A percentile compares a stretch with the other conserved stretches of the same genome.
phyloP scores from a whole-genome alignment of 2,329 filamentous ascomycete genomes.

The Epicoccum sorghinum region DNA sequence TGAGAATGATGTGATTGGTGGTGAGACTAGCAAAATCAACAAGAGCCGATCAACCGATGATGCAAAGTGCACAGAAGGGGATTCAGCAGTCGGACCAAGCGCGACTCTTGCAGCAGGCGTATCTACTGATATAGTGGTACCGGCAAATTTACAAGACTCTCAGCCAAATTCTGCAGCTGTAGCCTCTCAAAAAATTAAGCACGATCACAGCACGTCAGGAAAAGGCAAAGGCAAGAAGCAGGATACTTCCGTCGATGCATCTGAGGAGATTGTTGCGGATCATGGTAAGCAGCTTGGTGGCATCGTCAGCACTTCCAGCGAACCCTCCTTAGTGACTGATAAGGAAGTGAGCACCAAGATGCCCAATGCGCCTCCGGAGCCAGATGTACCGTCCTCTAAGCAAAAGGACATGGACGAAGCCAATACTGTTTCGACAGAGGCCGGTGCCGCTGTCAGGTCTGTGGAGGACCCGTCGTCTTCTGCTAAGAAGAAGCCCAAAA shows the following conservation, averaged over 20 bases:
- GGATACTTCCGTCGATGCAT: background rate
- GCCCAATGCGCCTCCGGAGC: background rate
- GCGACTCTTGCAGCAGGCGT: background rate
- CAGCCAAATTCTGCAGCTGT: background rate
- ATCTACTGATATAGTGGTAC: background rate
- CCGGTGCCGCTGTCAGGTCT: background rate
- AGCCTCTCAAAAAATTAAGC: background rate
- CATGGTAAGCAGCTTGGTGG: slow-evolving; percentile 21
- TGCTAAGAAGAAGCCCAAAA: slow-evolving; percentile 48
- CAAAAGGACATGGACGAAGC: background rate
- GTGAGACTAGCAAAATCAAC: no score
- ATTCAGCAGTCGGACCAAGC: background rate
- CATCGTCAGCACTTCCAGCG: slow-evolving; percentile 9
- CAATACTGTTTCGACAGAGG: slow-evolving; percentile 12
- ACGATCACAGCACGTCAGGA: slow-evolving; percentile 3
- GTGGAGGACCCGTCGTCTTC: slow-evolving; percentile 10
- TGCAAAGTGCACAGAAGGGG: background rate
- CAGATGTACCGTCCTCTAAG: slow-evolving; percentile 15
- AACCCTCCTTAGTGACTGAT: slow-evolving; percentile 22
- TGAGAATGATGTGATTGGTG: background rate
- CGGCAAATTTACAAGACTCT: background rate
- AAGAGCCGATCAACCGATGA: background rate
- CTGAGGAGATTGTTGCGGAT: background rate
- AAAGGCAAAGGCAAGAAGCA: slow-evolving; percentile 8
- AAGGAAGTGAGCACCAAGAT: slow-evolving; percentile 16